Base-by-base conservation (phyloP, 768 basidiomycete genomes). In the Leccinum subgranulosum region DNA sequence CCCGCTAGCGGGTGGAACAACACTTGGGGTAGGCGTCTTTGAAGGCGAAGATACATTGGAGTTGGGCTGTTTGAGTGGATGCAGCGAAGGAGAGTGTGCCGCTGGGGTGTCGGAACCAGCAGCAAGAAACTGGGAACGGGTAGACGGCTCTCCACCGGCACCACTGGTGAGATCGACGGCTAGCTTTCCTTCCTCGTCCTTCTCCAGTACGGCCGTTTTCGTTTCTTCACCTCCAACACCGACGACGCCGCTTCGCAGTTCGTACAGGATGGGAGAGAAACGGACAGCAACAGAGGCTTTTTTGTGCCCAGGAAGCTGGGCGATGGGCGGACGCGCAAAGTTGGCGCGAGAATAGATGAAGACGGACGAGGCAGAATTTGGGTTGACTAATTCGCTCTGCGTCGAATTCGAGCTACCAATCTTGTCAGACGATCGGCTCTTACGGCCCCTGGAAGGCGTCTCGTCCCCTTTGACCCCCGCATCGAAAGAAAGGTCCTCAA, bases 281-380 rank as follows among this genome's bases (percentile, higher is more conserved):
- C 87, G 80, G 36, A 99, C 94, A 1, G 92, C 96, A 3, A 98
- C 88, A 64, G 90, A 94, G 0, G 96, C 88, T 64, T 96, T 97
- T 75, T 94, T 93, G 77, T 98, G 92, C 2, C 97, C 97, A 3
- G 97, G 95, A 5, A 98, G 77, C 69, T 95, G 94, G 14, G 94
- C 97, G 56, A 98, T 85, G 0, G 97, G 96, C 1, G 93, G 90
- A 45, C 92, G 79, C 1, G 93, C 86, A 72, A 99, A 92, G 74
- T 97, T 98, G 43, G 92, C 92, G 31, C 97, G 84, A 8, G 94
- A 91, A 74, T 98, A 98, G 65, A 99, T 92, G 76, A 92, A 98
- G 28, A 98, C 96, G 15, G 84, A 84, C 4, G 86, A 78, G 0
- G 76, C 73, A 0, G 81, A 75, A n/a, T 74, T 63, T 15, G 76